Base-by-base conservation (phyloP, 805 yeast genomes). In the Hanseniaspora mollemarum region DNA sequence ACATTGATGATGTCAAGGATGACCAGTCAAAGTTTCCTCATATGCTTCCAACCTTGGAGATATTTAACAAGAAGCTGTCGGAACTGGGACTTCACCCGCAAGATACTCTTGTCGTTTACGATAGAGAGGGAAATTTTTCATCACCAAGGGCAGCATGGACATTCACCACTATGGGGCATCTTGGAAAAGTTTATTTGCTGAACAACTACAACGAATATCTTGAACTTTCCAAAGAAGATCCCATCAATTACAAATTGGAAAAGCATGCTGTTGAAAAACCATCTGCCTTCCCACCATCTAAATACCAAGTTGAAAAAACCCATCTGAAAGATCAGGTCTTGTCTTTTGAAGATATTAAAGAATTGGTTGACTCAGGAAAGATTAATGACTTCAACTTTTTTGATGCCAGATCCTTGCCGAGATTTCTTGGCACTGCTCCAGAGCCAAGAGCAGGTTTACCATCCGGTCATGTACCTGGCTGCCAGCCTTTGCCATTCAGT, bases 111-210 rank as follows among this genome's bases (percentile, higher is more conserved):
- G 81, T 92, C 10, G 77, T 92, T 12, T 92, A 92, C 63, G 98
- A 92, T 65, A 79, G 80, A 56, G 73, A 75, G 44, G 95, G 95
- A 1, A 80, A 83, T 55, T 87, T 90, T 63, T 80, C 94, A 38
- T 78, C 88, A 1, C 95, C 96, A 35, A 74, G 98, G 57, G 94
- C 84, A 16, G 88, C 87, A 0, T 92, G 96, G 96, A 86, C 88
- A 57, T 74, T 92, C 59, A 73, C 79, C 33, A 69, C 83, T 0
- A 86, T 83, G 63, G 90, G 90, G 7, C 96, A 88, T 63, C 18
- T 29, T 12, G 67, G 76, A 45, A 66, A 76, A 32, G 82, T 87
- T 22, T 73, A 70, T 55, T 60, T 90, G 43, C 72, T 90, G 55
- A 83, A 92, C 67, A 83, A 83, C 55, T 90, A 70, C 57, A 73